Evolutionary conservation across 2,329 filamentous ascomycete genomes (phyloP), one percentile per base, ranked within the genome.

Genomic region (Fusarium goolgardi): DNA sequence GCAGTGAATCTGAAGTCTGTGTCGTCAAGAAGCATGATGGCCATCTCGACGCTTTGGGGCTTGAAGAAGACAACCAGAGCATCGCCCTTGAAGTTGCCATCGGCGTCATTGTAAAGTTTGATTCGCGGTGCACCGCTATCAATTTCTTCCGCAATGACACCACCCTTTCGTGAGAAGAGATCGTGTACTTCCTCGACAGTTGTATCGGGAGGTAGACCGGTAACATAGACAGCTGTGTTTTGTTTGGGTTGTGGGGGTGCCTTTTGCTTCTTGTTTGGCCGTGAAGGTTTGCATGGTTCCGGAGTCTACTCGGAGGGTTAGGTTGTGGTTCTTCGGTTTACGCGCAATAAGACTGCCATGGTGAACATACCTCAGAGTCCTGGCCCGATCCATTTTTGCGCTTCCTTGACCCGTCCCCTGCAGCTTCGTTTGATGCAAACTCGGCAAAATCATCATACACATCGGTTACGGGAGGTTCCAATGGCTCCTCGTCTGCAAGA

Each of bases 1-100:
- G 82, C 64, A 1, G 82, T 82, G 62, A 91, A 84, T 59, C 95
- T 86, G 74, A 98, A 96, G 71, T 94, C 89, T 6, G 90, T 91
- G 73, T 94, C 92, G 77, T 96, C 92, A 15, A 93, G 84, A 73
- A 96, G 84, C 81, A 90, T 88, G 69, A 95, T 91, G 44, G 93
- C 93, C 81, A 94, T 90, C 41, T 91, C 83, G 60, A 99, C 95
- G n/a, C 92, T 96, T 76, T 97, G 94, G 0, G 94, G 91, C 72
- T 96, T 93, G 85, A 97, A 97, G 81, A 96, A 99, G 35, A 98
- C 92, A 55, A 99, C 84, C 32, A 99, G 85, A 4, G 93, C 94
- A 76, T 98, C 94, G 63, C 96, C 96, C 77, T 97, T 98, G 84
- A 97, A 97, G 18, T 88, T 87, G 21, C 94, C 96, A 2, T 90